Conservation (phyloP, 331 rosid species). For the Malus hybrid region DNA sequence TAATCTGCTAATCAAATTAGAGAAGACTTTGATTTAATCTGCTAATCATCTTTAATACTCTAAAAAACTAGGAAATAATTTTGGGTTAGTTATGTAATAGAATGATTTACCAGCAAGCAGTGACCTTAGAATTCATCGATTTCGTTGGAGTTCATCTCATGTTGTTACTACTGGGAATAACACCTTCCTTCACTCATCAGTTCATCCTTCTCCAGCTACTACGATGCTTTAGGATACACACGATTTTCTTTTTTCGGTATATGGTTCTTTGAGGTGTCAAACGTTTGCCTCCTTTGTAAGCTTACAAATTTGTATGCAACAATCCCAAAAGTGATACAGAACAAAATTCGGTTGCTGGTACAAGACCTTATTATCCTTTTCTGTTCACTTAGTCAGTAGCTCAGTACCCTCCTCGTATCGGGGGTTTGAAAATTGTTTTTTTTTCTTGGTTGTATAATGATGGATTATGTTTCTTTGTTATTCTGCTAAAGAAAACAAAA, state of each 20-base stretch:
- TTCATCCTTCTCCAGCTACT: not conserved
- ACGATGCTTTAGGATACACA: not conserved
- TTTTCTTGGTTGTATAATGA: not conserved
- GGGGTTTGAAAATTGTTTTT: not conserved
- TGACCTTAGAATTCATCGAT: not conserved
- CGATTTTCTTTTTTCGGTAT: not conserved
- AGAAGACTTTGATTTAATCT: not conserved
- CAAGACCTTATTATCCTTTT: not conserved
- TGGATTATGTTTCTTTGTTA: not conserved
- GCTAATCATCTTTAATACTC: not conserved
- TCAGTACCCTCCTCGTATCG: not conserved
- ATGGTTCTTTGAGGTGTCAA: not conserved
- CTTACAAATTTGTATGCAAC: not conserved
- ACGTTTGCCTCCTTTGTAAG: not conserved
- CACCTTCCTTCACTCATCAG: not conserved
- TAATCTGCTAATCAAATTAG: not conserved
- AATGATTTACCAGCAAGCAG: not conserved
- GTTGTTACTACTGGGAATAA: not conserved
- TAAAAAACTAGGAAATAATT: not conserved
- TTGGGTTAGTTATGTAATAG: not conserved
- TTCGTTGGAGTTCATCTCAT: not conserved
- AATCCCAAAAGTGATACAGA: not conserved
- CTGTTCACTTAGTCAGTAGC: not conserved
- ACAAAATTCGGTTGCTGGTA: not conserved
- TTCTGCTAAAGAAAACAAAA: not conserved